phyloP scores from a whole-genome alignment of 495 filamentous ascomycete genomes.

The Gamarada debralockiae region DNA sequence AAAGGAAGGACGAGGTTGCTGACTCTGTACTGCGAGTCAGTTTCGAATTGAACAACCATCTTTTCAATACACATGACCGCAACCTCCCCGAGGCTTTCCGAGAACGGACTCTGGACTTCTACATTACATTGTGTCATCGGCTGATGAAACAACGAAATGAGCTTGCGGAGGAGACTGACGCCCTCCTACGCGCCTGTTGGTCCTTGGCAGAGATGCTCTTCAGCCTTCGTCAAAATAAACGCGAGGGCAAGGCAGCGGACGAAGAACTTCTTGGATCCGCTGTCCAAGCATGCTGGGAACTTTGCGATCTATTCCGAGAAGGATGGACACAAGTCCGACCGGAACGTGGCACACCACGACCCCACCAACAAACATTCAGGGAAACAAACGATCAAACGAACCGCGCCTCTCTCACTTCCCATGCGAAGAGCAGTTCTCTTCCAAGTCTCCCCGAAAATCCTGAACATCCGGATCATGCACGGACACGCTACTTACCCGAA shows the following conservation, averaged over 20 bases:
- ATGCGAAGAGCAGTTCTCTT: slow-evolving; percentile 10
- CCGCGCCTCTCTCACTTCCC: slow-evolving; percentile 11
- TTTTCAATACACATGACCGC: slow-evolving; percentile 87
- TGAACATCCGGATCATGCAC: slow-evolving; percentile 16
- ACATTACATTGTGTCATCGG: slow-evolving; percentile 86
- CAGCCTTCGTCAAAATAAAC: slow-evolving; percentile 78
- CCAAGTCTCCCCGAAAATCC: slow-evolving; percentile 22
- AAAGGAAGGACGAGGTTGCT: slow-evolving; percentile 66
- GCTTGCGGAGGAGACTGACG: slow-evolving; percentile 73
- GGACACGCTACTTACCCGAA: slow-evolving; percentile 49
- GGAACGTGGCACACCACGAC: slow-evolving; percentile 80
- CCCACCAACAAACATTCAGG: slow-evolving; percentile 68
- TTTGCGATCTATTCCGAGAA: slow-evolving; percentile 90
- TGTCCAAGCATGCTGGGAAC: slow-evolving; percentile 91
- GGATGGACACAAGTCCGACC: slow-evolving; percentile 89
- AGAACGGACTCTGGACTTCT: slow-evolving; percentile 88
- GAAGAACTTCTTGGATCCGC: slow-evolving; percentile 82
- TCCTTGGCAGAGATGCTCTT: slow-evolving; percentile 90
- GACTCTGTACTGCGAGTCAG: slow-evolving; percentile 87
- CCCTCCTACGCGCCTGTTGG: slow-evolving; percentile 84
- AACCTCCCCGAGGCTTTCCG: slow-evolving; percentile 83
- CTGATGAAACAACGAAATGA: slow-evolving; percentile 88
- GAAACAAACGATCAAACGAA: slow-evolving; percentile 44
- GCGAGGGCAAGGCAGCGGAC: slow-evolving; percentile 67
- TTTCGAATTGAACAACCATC: slow-evolving; percentile 92